Evolutionary conservation across 768 basidiomycete species (phyloP), one percentile per base, ranked within the genome.

Genomic region (Lanmaoa pseudosensibilis): DNA sequence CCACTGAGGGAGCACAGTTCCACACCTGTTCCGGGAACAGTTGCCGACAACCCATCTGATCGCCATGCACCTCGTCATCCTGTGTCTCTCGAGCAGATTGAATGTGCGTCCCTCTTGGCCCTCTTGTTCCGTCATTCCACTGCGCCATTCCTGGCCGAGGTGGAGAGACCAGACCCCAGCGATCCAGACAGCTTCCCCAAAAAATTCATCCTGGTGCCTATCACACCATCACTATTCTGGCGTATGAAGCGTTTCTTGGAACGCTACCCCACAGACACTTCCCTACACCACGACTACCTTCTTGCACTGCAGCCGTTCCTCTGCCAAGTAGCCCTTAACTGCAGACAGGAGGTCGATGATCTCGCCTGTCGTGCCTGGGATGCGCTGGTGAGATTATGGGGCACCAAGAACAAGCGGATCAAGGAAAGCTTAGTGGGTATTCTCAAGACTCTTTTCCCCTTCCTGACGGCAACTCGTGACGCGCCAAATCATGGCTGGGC

Each of bases 341-440:
- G 75, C 55, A 83, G 80, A 40, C 66, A 77, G 9, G 78, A 81
- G 3, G 81, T 92, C 37, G 77, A 80, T 9, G 69, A 70, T 18
- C 87, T 92, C 60, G 88, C 90, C 0, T 72, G 75, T 5, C 72
- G 73, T 30, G 74, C 86, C 2, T 92, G 94, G 85, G 73, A 83
- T 45, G 70, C 71, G 3, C 65, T 98, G 6, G 77, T 94, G 3
- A 73, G 73, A 2, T 72, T 96, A 25, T 97, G 93, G 93, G 78
- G 79, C 2, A 88, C 88, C 18, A 93, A 92, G 73, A 87, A 85
- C 69, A 85, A 82, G 56, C 70, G 77, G 9, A 74, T 89, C 61
- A 94, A 94, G 68, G 94, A 95, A 69, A 81, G 84, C 43, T 75
- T 98, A 18, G 76, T 94, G 30, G 79, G 86, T n/a, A 78, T 91